Evolutionary conservation across 768 basidiomycete genomes (phyloP).

Genomic region (Udeniomyces megalosporus): DNA sequence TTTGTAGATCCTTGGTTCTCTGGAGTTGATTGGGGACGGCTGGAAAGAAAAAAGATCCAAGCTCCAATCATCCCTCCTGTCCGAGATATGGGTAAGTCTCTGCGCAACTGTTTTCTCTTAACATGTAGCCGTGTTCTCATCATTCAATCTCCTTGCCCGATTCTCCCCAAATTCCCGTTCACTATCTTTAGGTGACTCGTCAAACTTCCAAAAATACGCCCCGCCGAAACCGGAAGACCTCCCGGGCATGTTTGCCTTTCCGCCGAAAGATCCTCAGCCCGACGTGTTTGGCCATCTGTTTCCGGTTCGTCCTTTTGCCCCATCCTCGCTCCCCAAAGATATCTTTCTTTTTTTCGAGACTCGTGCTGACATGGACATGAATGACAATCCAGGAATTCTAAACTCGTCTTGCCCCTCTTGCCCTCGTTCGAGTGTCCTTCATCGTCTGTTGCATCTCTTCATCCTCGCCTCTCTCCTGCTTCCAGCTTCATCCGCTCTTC

Average conservation of each 20-base stretch:
- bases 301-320: not conserved
- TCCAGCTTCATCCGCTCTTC: no score
- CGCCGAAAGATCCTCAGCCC: not conserved
- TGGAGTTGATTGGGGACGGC: slow-evolving; percentile 80
- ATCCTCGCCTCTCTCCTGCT: no score
- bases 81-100: not conserved
- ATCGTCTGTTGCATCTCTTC: no score
- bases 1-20: slow-evolving; percentile 31
- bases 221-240: slow-evolving; percentile 11
- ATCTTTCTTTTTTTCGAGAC: not conserved
- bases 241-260: slow-evolving; percentile 8
- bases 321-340: not conserved
- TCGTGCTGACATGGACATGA: no score
- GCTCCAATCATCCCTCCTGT: slow-evolving; percentile 34
- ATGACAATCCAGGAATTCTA: no score
- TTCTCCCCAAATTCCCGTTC: slow-evolving; percentile 82
- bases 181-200: slow-evolving; percentile 62
- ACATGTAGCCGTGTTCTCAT: not conserved
- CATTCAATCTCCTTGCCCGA: slow-evolving; percentile 14
- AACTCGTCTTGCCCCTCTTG: no score
- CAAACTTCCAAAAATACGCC: slow-evolving; percentile 48
- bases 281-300: slow-evolving; percentile 3
- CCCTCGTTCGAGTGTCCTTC: no score
- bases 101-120: not conserved
- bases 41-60: slow-evolving; percentile 71